Conservation (phyloP, 129 eudicot species). For the Deinandra increscens region DNA sequence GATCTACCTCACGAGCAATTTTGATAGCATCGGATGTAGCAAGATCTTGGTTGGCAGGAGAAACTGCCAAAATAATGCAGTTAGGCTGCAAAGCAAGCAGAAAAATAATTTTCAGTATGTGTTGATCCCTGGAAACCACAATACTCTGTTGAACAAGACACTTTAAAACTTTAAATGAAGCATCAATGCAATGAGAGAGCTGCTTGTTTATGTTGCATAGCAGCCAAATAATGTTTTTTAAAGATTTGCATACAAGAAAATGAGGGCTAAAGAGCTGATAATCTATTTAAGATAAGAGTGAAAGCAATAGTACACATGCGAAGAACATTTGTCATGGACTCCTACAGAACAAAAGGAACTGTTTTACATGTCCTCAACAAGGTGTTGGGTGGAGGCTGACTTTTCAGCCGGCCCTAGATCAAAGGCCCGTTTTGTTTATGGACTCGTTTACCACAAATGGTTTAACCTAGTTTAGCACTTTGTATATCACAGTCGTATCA, state of each 20-base stretch:
- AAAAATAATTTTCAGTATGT: constrained; percentile 14
- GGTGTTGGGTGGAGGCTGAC: too few species aligned
- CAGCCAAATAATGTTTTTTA: constrained; percentile 19
- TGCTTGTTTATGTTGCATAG: constrained; percentile 8
- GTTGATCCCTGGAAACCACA: constrained; percentile 16
- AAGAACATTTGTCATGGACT: neutral
- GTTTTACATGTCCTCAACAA: constrained; percentile 1
- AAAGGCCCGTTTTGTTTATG: too few species aligned
- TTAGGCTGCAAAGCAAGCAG: constrained; percentile 75
- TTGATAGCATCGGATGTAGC: constrained; percentile 98
- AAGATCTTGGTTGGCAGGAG: constrained; percentile 99
- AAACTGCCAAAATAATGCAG: constrained; percentile 93
- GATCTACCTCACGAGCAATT: constrained; percentile 97
- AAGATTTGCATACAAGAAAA: neutral
- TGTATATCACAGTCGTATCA: too few species aligned
- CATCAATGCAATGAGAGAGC: neutral
- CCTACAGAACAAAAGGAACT: neutral
- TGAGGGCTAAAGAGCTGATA: neutral
- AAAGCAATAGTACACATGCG: constrained; percentile 3
- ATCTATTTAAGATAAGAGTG: neutral
- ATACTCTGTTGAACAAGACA: constrained; percentile 1
- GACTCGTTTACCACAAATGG: too few species aligned
- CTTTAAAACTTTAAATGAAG: neutral
- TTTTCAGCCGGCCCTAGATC: too few species aligned
- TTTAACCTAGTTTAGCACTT: too few species aligned